Base-by-base conservation (phyloP, 305 asterid genomes). In the Fraxinus angustifolia region DNA sequence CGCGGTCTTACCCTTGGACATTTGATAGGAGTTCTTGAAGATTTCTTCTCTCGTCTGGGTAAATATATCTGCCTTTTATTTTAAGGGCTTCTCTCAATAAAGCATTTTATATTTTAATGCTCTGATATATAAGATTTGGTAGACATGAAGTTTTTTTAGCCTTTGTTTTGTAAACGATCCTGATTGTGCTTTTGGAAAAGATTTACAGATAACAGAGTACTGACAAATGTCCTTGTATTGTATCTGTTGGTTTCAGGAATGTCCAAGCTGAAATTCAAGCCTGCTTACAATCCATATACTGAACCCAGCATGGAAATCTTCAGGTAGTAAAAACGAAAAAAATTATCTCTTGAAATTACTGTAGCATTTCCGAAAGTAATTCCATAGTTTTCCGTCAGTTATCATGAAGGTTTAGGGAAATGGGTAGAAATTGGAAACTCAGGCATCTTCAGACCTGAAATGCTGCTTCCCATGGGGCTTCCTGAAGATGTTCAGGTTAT, bases 241-340 rank as follows among this genome's bases (percentile, higher is more conserved):
- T 30, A 40, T 83, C 17, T 79, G 48, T 80, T 83, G 53, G 78
- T 88, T 84, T 72, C 86, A 94, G 98, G 99, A 83, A 96, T 94
- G 99, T 88, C 97, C 76, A 92, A 96, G 91, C 92, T 96, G 73
- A 93, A 93, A 84, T 96, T 93, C 92, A 96, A 96, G 90, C 97
- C 98, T 76, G 99, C 98, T 67, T 94, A 96, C 85, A 94, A 96
- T 88, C 99, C 99, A 26, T 96, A 96, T 50, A 94, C 99, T 34
- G 99, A 96, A 87, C 99, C 99, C 82, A 96, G 99, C 90, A 96
- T 96, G 98, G 99, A 96, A 89, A 96, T 96, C 80, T 96, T 96
- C 93, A 92, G 99, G 99, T 93, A 80, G 58, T 58, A 62, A 79
- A 42, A 42, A 2, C 2, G 50, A 53, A 12, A 28, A 73, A 62